Conservation (phyloP, 495 filamentous ascomycete species). For the Aspergillus campestris region DNA sequence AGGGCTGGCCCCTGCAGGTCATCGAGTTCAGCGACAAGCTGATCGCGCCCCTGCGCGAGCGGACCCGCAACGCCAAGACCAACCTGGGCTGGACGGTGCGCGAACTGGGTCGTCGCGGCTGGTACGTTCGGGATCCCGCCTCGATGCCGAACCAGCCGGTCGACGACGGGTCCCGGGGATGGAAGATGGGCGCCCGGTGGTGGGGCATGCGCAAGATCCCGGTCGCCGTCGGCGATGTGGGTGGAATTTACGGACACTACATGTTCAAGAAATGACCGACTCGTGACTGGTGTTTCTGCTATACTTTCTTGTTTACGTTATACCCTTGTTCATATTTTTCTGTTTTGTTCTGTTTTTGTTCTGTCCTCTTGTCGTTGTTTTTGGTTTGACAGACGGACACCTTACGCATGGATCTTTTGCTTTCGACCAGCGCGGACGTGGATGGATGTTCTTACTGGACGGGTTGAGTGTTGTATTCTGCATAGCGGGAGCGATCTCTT, state of each 20-base stretch:
- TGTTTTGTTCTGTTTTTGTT: conserved; percentile 4
- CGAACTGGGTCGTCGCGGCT: conserved; percentile 61
- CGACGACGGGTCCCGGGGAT: conserved; percentile 50
- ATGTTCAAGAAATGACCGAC: conserved; percentile 61
- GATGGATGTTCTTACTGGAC: conserved; percentile 1
- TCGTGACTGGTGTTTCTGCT: not conserved
- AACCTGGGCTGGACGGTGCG: conserved; percentile 56
- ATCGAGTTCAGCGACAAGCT: conserved; percentile 70
- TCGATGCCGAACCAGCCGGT: conserved; percentile 22
- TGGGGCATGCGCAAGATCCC: conserved; percentile 88
- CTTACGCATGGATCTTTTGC: too few relatives aligned
- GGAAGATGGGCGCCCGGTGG: conserved; percentile 86
- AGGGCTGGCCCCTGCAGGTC: conserved; percentile 66
- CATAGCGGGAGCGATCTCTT: conserved; percentile 19
- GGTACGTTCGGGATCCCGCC: conserved; percentile 52
- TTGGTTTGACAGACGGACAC: too few relatives aligned
- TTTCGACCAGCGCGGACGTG: conserved; percentile 2
- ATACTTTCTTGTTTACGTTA: conserved; percentile 8
- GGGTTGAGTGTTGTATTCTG: conserved; percentile 13
- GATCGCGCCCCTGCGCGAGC: conserved; percentile 50
- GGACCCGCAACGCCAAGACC: conserved; percentile 40
- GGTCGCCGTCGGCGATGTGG: conserved; percentile 67
- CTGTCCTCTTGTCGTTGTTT: not conserved
- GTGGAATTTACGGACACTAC: conserved; percentile 79
- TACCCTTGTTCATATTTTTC: conserved; percentile 12